phyloP scores from a whole-genome alignment of 345 rosid species.

The Salix exigua region DNA sequence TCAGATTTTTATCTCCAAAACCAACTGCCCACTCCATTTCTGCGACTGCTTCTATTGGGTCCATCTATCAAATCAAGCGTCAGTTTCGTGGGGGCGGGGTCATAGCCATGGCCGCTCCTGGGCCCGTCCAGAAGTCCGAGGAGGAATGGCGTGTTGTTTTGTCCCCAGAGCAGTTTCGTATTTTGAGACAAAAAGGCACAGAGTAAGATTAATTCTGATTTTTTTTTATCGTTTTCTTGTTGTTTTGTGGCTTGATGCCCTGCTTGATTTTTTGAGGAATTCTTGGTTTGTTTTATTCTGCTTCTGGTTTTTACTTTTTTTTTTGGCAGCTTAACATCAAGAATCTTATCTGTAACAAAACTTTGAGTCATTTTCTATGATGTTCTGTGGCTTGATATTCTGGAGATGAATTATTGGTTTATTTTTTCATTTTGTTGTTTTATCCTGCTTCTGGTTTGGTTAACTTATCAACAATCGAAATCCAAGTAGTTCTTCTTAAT shows the following conservation, averaged over 20 bases:
- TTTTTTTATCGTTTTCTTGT: background rate
- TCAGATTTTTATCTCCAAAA: background rate
- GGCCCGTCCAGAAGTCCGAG: conserved; percentile 64
- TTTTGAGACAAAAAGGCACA: conserved; percentile 80
- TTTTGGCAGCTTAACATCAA: background rate
- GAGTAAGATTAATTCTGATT: conserved; percentile 43
- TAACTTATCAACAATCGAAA: background rate
- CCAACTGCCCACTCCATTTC: conserved; percentile 9
- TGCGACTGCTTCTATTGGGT: conserved; percentile 18
- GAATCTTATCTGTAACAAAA: background rate
- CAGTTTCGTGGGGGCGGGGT: conserved; percentile 45
- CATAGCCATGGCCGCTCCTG: conserved; percentile 57
- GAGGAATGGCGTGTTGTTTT: conserved; percentile 89
- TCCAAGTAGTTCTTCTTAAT: background rate
- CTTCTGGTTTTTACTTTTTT: too few relatives aligned
- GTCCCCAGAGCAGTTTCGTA: conserved; percentile 78
- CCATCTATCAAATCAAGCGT: conserved; percentile 26
- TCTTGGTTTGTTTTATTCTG: background rate
- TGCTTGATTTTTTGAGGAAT: background rate
- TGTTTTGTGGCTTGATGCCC: background rate
- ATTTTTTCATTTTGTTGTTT: background rate
- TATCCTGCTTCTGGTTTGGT: background rate
- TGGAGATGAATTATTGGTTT: background rate
- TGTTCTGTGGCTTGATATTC: background rate
- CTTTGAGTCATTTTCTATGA: background rate